Base-by-base conservation (phyloP, 179 eudicot species). In the Silene noctiflora region DNA sequence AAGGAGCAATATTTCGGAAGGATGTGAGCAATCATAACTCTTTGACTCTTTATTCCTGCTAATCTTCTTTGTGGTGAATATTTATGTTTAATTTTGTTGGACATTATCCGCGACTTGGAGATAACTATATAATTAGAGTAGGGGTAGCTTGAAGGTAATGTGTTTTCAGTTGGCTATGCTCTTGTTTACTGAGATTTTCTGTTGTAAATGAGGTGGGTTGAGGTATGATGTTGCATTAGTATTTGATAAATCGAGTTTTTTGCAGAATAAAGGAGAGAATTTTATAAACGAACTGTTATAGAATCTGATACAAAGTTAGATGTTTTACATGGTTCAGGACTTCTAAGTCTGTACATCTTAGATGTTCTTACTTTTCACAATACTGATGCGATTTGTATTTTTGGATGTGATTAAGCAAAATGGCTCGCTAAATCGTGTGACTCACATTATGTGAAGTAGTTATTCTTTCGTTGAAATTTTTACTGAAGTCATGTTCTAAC, bases 1-100 rank as follows among this genome's bases (percentile, higher is more conserved):
- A 88, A 85, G 99, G 99, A 73, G 99, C 99, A 65, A 95, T 95
- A 75, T 89, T 89, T 76, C 80, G 99, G 76, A 96, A 96, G 82
- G 98, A 88, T 85, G 99, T 96, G 85, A 93, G 98, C 87, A 65
- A 20, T 53, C 51, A 75, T 25, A 17, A 58, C 22, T 27, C 76
- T 33, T 71, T 72, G 44, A 67, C 35, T 4, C 1, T 33, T 44
- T 55, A 8, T 8, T 39, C 46, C 10, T 11, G 0, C 46, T 20
- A 61, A 25, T 65, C 67, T 31, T 61, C 66, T 77, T 12, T 78
- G 44, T 62, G 48, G 56, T 71, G 19, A 24, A 20, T 80, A 4
- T 46, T n/a, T 25, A 42, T 64, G 53, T 46, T 42, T 12, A 33
- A 33, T 61, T 8, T 60, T 67, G 76, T 59, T 71, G 4, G 16